Evolutionary conservation across 495 filamentous ascomycete genomes (phyloP).

Genomic region (Hyaloscypha hepaticicola): DNA sequence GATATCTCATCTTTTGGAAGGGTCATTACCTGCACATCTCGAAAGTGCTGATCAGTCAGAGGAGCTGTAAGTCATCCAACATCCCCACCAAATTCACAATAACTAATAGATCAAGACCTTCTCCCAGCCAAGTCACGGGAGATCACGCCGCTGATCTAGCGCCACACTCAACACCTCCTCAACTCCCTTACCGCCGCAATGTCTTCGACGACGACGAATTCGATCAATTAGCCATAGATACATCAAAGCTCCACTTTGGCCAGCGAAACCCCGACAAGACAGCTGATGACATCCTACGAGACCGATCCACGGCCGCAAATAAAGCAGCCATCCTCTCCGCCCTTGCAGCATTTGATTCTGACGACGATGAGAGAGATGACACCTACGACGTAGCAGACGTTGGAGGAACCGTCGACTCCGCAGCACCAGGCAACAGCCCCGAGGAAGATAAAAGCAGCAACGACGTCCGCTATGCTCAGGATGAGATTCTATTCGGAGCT

Average conservation of each 20-base stretch:
- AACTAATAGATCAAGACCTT: conserved; percentile 11
- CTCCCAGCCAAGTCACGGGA: conserved; percentile 17
- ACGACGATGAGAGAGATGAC: conserved; percentile 96
- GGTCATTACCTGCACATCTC: conserved; percentile 66
- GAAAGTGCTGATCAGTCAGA: conserved; percentile 53
- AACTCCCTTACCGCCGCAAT: conserved; percentile 50
- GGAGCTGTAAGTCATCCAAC: conserved; percentile 43
- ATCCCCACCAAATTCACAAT: background rate
- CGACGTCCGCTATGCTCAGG: conserved; percentile 33
- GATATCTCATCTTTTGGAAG: conserved; percentile 81
- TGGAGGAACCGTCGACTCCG: conserved; percentile 69
- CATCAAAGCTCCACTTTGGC: conserved; percentile 71
- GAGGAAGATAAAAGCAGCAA: conserved; percentile 40
- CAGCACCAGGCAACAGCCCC: conserved; percentile 39
- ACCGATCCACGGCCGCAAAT: conserved; percentile 55
- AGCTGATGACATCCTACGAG: conserved; percentile 57
- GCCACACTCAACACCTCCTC: conserved; percentile 41
- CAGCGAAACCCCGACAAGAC: conserved; percentile 61
- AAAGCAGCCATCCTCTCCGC: conserved; percentile 92
- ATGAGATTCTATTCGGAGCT: conserved; percentile 61
- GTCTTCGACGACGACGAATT: conserved; percentile 80
- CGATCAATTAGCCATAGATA: conserved; percentile 62
- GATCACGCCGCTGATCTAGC: conserved; percentile 34
- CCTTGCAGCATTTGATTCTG: conserved; percentile 85
- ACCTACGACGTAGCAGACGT: conserved; percentile 93